Base-by-base conservation (phyloP, 140 eudicot species). In the Stevia rebaudiana region DNA sequence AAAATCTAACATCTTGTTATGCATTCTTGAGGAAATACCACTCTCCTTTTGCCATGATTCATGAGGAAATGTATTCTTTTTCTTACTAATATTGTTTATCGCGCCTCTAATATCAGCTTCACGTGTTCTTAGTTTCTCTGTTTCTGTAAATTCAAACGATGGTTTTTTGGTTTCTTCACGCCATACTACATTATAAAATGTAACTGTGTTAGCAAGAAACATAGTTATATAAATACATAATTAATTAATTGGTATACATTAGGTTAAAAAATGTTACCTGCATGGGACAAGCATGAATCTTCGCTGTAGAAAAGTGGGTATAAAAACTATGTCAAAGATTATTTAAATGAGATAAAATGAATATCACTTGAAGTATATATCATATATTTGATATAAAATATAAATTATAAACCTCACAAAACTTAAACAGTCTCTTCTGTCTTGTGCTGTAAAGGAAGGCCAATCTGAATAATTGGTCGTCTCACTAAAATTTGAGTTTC, bases 211-310 rank as follows among this genome's bases (percentile, higher is more conserved):
- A 48, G 42, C 18, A 33, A 67, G n/a, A 68, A 73, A 19, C 65
- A 18, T 24, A 52, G 25, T 22, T 17, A 17, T 11, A 46, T 13
- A 28, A 11, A 33, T 18, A 35, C 64, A 17, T 8, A 59, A 51
- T 36, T 25, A 67, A 44, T 23, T 52, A 56, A 59, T 17, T 21
- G 25, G 55, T 56, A 30, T 16, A 50, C 16, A 6, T 31, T 39
- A 46, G 51, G 24, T 18, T 49, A 43, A 67, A 58, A 35, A 49
- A 6, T 3, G 47, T 61, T 50, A 88, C 96, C 94, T 85, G 95
- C 69, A 64, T 65, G 65, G 56, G 82, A 78, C 25, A 81, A 75
- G 86, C 88, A 80, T 36, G 91, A 86, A 58, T 85, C 91, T 63
- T 85, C 86, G 58, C 97, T 89, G 84, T 66, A 65, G 52, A 64